Evolutionary conservation across 1,139 yeast species (phyloP).

Genomic region (Yamadazyma conglobata): DNA sequence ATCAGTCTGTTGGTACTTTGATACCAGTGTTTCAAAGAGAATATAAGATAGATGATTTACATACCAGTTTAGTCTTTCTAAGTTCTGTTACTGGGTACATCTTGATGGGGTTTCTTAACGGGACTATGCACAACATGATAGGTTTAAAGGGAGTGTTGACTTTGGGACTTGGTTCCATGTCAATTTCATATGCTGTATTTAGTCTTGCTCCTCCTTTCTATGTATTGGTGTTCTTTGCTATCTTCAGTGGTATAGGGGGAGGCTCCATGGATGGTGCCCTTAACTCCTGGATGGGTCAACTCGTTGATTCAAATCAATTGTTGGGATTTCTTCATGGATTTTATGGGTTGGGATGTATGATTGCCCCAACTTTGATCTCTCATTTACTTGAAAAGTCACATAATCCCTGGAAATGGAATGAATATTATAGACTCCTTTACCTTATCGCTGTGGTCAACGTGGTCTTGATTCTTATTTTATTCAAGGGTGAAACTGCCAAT

Average conservation of each 20-base stretch:
- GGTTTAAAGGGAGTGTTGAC: conserved; percentile 40
- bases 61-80: conserved; percentile 33
- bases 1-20: conserved; percentile 56
- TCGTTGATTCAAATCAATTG: conserved; percentile 56
- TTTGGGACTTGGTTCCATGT: conserved; percentile 31
- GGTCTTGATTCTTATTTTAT: conserved; percentile 20
- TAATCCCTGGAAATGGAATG: conserved; percentile 47
- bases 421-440: conserved; percentile 40
- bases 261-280: conserved; percentile 62
- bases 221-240: conserved; percentile 33
- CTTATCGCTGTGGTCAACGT: conserved; percentile 14
- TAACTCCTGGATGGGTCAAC: conserved; percentile 56
- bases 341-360: conserved; percentile 67
- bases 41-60: conserved; percentile 43
- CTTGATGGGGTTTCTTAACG: conserved; percentile 36
- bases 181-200: conserved; percentile 24
- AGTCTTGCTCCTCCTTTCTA: conserved; percentile 34
- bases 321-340: conserved; percentile 66
- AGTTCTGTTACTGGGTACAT: conserved; percentile 38
- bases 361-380: conserved; percentile 60
- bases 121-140: conserved; percentile 25
- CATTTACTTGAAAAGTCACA: conserved; percentile 29
- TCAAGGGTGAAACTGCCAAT: conserved; percentile 51
- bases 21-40: conserved; percentile 46
- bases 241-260: conserved; percentile 53